Evolutionary conservation across 2,329 filamentous ascomycete species (phyloP).

Genomic region (Harringtonia aguacate): DNA sequence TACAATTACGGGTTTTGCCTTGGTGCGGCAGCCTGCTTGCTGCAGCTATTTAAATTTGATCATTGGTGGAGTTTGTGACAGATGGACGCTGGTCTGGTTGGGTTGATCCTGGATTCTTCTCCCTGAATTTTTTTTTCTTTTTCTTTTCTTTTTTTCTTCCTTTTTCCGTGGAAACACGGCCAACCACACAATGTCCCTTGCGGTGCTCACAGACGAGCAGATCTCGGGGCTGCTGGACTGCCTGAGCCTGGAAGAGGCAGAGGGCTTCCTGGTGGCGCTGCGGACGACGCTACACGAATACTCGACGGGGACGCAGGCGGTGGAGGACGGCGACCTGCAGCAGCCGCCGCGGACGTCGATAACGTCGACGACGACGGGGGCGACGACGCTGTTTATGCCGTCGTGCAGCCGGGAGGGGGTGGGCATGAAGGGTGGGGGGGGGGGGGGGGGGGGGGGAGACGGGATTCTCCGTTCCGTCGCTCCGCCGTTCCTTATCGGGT

Average conservation of each 20-base stretch:
- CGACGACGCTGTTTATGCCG: conserved; percentile 65
- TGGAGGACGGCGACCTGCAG: conserved; percentile 33
- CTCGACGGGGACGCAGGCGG: conserved; percentile 41
- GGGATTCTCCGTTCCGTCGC: too few species aligned
- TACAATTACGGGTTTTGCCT: too few species aligned
- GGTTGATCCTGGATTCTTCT: too few species aligned
- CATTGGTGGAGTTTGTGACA: too few species aligned
- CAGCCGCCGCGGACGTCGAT: conserved; percentile 44
- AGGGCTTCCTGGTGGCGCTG: conserved; percentile 37
- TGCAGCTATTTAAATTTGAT: too few species aligned
- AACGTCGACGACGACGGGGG: conserved; percentile 33
- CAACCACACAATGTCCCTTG: conserved; percentile 43
- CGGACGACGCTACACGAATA: conserved; percentile 48
- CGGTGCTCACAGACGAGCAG: conserved; percentile 46
- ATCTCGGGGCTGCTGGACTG: conserved; percentile 43
- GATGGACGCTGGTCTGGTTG: too few species aligned
- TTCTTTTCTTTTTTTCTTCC: background rate
- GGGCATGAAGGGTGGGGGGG: conserved; percentile 50
- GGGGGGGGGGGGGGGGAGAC: background rate
- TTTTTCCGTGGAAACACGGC: background rate
- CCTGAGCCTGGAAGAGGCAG: conserved; percentile 40
- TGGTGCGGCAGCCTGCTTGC: too few species aligned
- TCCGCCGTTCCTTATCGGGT: too few species aligned
- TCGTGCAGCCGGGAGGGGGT: conserved; percentile 53
- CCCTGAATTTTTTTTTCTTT: background rate